Evolutionary conservation across 805 yeast species (phyloP), one percentile per base, ranked within the genome.

Genomic region (Lipomyces oligophaga): DNA sequence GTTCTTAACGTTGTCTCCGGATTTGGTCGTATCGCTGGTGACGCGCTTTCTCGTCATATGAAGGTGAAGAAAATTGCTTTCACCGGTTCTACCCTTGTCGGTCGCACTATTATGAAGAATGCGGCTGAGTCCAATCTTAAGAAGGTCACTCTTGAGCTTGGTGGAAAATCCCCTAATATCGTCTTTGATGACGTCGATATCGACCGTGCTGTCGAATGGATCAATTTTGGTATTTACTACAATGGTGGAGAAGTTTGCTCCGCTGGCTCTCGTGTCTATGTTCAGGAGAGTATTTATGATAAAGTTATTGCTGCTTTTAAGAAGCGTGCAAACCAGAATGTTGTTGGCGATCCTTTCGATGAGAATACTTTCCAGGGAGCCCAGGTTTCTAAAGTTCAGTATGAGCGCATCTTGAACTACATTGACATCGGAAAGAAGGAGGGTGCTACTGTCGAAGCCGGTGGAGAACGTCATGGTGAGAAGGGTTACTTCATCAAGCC

Each of bases 231-330:
- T 67, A 88, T 89, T 63, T 86, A 82, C 76, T 86, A 78, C 77
- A 89, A 89, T 76, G 81, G 89, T 63, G 97, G 97, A 70, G 96
- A 90, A 73, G 89, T 86, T 48, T 89, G 97, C 72, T 83, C 88
- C 63, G 97, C 96, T 30, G 94, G 95, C 57, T 87, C 96, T 46
- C 81, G 97, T 70, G 72, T 88, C 57, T 85, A 86, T 65, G 83
- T 89, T 50, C 96, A 89, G 69, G 94, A 84, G 56, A 77, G 78
- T 30, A 74, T 87, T 59, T 85, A 89, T 69, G 96, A 89, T 55
- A 74, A 81, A 66, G 78, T 87, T 54, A 65, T 87, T 47, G 74
- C 70, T 28, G 80, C 74, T 56, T 78, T 85, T 64, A 73, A 72
- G 59, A 63, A 64, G 34, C 77, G 75, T 45, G 76, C 80, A 39